Conservation (phyloP, 805 yeast genomes). For the Teunomyces cretensis region DNA sequence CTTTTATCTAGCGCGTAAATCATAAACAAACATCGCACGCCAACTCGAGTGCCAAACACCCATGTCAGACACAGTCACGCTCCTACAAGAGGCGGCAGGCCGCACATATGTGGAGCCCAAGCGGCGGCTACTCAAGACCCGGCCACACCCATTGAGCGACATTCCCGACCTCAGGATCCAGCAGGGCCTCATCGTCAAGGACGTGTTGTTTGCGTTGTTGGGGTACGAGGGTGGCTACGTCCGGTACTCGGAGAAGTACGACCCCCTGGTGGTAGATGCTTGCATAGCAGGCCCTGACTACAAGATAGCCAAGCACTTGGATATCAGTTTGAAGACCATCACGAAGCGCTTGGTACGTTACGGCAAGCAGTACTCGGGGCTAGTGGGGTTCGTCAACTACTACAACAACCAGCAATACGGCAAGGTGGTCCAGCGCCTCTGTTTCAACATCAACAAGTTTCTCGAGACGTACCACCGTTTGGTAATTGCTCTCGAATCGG, state of each 20-base stretch:
- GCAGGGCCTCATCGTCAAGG: slow-evolving; percentile 71
- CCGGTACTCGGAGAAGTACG: slow-evolving; percentile 61
- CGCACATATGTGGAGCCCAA: not conserved
- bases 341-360: slow-evolving; percentile 57
- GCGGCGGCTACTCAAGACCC: slow-evolving; percentile 20
- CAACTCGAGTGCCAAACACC: slow-evolving; percentile 1
- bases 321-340: slow-evolving; percentile 69
- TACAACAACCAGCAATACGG: slow-evolving; percentile 64
- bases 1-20: not conserved
- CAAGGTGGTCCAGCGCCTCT: slow-evolving; percentile 68
- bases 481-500: slow-evolving; percentile 50
- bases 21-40: not conserved
- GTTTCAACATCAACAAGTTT: slow-evolving; percentile 49
- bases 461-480: slow-evolving; percentile 25
- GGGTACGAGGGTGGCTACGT: slow-evolving; percentile 81
- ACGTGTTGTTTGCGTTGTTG: slow-evolving; percentile 62
- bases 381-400: slow-evolving; percentile 58
- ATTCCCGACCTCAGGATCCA: slow-evolving; percentile 54
- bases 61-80: slow-evolving; percentile 14
- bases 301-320: slow-evolving; percentile 68
- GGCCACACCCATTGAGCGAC: slow-evolving; percentile 48
- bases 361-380: slow-evolving; percentile 63
- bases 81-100: slow-evolving; percentile 6
- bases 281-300: slow-evolving; percentile 71
- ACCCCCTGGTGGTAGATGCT: slow-evolving; percentile 41